A percentile compares a stretch with the other conserved stretches of the same genome.
Conservation (phyloP, 1,139 yeast genomes). For the Magnusiomyces ingens region DNA sequence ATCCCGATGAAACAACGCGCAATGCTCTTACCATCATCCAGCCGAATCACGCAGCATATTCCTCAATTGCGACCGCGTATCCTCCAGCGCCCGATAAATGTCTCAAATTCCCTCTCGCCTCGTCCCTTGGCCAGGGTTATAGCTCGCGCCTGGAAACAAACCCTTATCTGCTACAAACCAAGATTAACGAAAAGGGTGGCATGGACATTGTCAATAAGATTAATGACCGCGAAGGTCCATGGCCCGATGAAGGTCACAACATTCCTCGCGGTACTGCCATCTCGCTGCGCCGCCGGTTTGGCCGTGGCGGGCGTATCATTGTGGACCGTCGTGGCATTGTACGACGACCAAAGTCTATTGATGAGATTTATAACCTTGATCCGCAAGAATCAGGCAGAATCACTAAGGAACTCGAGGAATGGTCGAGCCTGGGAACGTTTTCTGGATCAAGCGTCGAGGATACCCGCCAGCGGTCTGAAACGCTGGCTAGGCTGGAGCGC, state of each 20-base stretch:
- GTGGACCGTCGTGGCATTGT: constrained; percentile 60
- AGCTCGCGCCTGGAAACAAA: constrained; percentile 25
- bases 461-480: constrained; percentile 25
- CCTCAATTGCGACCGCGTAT: constrained; percentile 69
- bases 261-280: constrained; percentile 32
- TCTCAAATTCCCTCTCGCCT: constrained; percentile 27
- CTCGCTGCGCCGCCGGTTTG: constrained; percentile 67
- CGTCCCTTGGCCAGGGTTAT: constrained; percentile 27
- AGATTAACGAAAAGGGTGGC: constrained; percentile 20
- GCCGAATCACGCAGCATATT: constrained; percentile 64
- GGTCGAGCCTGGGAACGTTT: constrained; percentile 8
- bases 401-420: constrained; percentile 21
- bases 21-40: constrained; percentile 42
- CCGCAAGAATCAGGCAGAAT: constrained; percentile 22
- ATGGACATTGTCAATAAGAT: constrained; percentile 20
- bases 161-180: constrained; percentile 24
- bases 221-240: constrained; percentile 24
- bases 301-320: constrained; percentile 64
- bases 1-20: constrained; percentile 34
- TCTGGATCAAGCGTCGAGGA: constrained; percentile 10
- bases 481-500: constrained; percentile 36
- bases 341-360: constrained; percentile 20
- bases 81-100: constrained; percentile 42
- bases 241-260: constrained; percentile 20
- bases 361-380: constrained; percentile 2